Evolutionary conservation across 2,329 filamentous ascomycete species (phyloP), one percentile per base, ranked within the genome.

Genomic region (Aureobasidium sp.): DNA sequence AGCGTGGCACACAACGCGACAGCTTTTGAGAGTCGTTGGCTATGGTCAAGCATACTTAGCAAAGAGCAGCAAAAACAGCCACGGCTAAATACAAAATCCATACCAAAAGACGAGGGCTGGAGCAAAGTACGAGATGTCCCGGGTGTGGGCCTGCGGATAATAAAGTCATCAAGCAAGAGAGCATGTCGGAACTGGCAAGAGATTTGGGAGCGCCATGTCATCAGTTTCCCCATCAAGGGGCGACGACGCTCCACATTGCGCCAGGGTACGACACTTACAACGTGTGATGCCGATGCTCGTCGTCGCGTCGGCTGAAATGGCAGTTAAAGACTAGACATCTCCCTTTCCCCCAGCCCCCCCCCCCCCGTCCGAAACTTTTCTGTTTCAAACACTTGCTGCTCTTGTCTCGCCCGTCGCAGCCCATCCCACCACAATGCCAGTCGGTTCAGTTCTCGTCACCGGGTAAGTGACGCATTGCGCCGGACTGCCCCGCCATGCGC

Each of bases 371-470:
- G 21, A 40, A 21, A 38, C 49, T 21, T 53, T 40, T 53, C 35
- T 53, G 49, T 53, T 19, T 53, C 35, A 27, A 53, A 29, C 47
- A 50, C 47, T n/a, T 37, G 47, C 21, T 37, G 47, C 47, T 50
- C 47, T 50, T 50, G 31, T 50, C 47, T 50, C 47, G 21, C 19
- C 8, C 31, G 4, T 37, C 47, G 21, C 47, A 38, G 17, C 3
- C 17, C 23, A 27, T 4, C 25, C 5, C 51, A 33, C 42, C 55
- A 53, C 21, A 60, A 95, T 95, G 90, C 77, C 87, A 74, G 82
- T 89, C 67, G 90, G 90, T 79, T 94, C 91, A 64, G 90, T 96
- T 72, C 84, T 96, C 71, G 85, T 96, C 73, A 92, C 92, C 70
- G 92, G 92, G 92, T 96, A 85, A 79, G 85, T 62, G 38, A 37